These are phyloP conservation scores for Botryotinia narcissicola DNA, from an alignment of 2,329 filamentous ascomycete genomes.

Conservation along the genomic window DNA sequence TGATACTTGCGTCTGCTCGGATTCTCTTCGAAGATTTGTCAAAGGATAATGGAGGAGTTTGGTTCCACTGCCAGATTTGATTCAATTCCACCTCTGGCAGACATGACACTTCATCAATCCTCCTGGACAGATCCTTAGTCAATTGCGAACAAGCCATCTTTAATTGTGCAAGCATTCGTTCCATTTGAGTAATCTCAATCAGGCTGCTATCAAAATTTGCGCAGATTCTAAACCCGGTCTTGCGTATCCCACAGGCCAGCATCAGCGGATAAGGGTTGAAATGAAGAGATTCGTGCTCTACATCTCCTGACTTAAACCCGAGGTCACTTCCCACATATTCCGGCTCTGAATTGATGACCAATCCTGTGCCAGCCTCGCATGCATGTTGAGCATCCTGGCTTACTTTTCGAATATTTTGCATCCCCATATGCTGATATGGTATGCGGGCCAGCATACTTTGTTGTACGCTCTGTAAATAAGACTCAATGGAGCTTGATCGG, in stretches of 20 bases:
- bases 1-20: constrained; percentile 26
- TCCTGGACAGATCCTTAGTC: constrained; percentile 32
- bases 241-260: constrained; percentile 46
- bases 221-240: constrained; percentile 44
- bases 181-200: constrained; percentile 41
- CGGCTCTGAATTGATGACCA: constrained; percentile 9
- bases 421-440: constrained; percentile 36
- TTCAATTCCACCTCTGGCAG: constrained; percentile 38
- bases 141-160: constrained; percentile 30
- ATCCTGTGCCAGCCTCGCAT: constrained; percentile 25
- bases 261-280: constrained; percentile 51
- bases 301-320: constrained; percentile 37
- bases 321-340: constrained; percentile 11
- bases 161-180: constrained; percentile 41
- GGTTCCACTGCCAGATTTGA: constrained; percentile 46
- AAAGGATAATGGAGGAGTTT: constrained; percentile 39
- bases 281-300: constrained; percentile 37
- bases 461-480: constrained; percentile 49
- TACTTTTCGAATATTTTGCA: constrained; percentile 32
- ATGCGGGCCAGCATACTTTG: constrained; percentile 48
- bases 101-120: constrained; percentile 38
- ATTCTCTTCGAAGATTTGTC: constrained; percentile 34
- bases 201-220: constrained; percentile 45
- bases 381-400: constrained; percentile 40
- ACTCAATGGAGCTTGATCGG: constrained; percentile 35